Percentiles rank a stretch among this genome's conserved stretches.
These are phyloP conservation scores for Rhododendron kiyosumense DNA, from an alignment of 148 eudicot species.

Conservation along the genomic window DNA sequence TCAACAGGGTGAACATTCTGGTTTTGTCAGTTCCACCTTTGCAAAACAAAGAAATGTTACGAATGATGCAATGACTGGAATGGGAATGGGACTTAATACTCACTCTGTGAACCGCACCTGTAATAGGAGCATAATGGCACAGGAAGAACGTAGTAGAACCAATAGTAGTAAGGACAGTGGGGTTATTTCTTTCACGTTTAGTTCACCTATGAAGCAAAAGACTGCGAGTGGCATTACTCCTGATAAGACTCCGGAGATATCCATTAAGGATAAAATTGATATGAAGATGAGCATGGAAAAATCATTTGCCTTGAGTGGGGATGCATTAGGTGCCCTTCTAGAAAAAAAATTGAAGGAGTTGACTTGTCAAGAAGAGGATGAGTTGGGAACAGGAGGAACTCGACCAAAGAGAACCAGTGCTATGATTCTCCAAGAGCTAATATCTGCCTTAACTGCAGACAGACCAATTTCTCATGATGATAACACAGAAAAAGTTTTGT, in stretches of 20 bases:
- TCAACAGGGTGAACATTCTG: slow-evolving; percentile 35
- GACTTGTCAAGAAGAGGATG: slow-evolving; percentile 64
- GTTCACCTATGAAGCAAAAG: slow-evolving; percentile 45
- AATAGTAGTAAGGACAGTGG: slow-evolving; percentile 24
- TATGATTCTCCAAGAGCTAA: slow-evolving; percentile 80
- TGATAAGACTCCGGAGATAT: slow-evolving; percentile 12
- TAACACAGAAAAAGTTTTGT: slow-evolving; percentile 12
- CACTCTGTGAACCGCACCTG: slow-evolving; percentile 20
- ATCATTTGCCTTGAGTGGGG: slow-evolving; percentile 39
- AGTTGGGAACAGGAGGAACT: slow-evolving; percentile 31
- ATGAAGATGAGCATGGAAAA: slow-evolving; percentile 23
- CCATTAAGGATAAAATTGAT: slow-evolving; percentile 18
- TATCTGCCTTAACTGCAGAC: slow-evolving; percentile 69
- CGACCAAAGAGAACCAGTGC: slow-evolving; percentile 62
- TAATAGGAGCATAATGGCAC: slow-evolving; percentile 18
- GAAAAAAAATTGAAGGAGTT: slow-evolving; percentile 76
- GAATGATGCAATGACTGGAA: slow-evolving; percentile 20
- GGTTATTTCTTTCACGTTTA: slow-evolving; percentile 45
- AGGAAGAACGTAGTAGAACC: slow-evolving; percentile 20
- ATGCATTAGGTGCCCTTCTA: slow-evolving; percentile 65
- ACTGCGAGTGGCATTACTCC: slow-evolving; percentile 9
- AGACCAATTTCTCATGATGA: slow-evolving; percentile 32
- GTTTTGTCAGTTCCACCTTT: slow-evolving; percentile 20
- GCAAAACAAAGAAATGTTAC: slow-evolving; percentile 30
- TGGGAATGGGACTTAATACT: slow-evolving; percentile 14